Evolutionary conservation across 495 filamentous ascomycete genomes (phyloP), one percentile per base, ranked within the genome.

Genomic region (Penicillium coffeae): DNA sequence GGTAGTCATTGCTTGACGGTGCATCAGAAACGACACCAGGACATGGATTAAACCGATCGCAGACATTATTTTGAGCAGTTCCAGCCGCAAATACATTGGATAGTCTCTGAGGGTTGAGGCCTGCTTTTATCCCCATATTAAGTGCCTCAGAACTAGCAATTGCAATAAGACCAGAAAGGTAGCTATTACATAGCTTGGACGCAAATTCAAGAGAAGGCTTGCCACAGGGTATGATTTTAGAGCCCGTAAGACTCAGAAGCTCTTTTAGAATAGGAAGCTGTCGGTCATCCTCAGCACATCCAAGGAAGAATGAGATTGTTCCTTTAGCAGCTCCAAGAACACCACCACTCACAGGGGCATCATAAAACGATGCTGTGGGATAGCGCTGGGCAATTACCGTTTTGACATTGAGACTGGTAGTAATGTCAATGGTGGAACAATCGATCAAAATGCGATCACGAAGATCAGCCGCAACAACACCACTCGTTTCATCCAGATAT

Each of bases 111-210:
- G 77, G 71, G 51, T 79, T 70, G 48, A 83, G 55, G 0, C 78
- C 77, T 1, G 73, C 68, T 3, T 57, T 57, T 55, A 83, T 80
- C 1, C 75, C 78, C 60, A 81, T 78, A 48, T 77, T 69, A 63
- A 81, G 66, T 2, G 78, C 73, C 54, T 83, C 79, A 2, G 72
- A 62, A 14, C 60, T 65, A 0, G 74, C 76, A 25, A 83, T 73
- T 0, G 77, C 70, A 50, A 80, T 81, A 3, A 79, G 59, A 10
- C 71, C 73, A 3, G 69, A 74, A 22, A 71, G 64, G 54, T 81
- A 81, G 52, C 80, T 81, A 53, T 81, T 81, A 47, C 64, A 76
- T 1, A 81, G 63, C 51, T 80, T 81, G 1, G 77, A 74, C 6
- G 75, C 69, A 3, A 83, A 68, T 1, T 78, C 77, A 0, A 76